Evolutionary conservation across 805 yeast genomes (phyloP).

Genomic region (Cyberlindnera bimundalis): DNA sequence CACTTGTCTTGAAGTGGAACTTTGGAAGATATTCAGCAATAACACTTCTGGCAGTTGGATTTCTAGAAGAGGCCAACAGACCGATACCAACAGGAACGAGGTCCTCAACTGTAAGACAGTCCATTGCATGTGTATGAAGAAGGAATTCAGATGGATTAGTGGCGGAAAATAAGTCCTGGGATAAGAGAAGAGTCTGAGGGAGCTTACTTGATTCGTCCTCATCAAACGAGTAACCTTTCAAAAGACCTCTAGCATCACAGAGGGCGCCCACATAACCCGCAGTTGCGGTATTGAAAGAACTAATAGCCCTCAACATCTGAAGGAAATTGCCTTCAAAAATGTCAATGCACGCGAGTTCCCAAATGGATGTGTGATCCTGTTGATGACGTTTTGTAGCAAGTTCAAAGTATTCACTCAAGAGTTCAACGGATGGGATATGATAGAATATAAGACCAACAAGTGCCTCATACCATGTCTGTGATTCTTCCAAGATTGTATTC

Average conservation of each 20-base stretch:
- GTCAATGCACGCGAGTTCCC: slow-evolving; percentile 57
- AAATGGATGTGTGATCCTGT: slow-evolving; percentile 38
- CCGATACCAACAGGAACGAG: slow-evolving; percentile 72
- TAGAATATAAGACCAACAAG: slow-evolving; percentile 52
- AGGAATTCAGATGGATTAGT: slow-evolving; percentile 51
- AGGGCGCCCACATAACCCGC: slow-evolving; percentile 60
- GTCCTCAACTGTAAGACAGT: slow-evolving; percentile 47
- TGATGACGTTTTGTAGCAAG: slow-evolving; percentile 33
- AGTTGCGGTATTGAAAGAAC: slow-evolving; percentile 57
- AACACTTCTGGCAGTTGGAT: slow-evolving; percentile 40
- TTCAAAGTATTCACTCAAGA: slow-evolving; percentile 40
- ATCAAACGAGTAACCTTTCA: slow-evolving; percentile 38
- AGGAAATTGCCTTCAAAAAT: slow-evolving; percentile 54
- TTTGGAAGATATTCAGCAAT: slow-evolving; percentile 58
- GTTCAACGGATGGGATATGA: slow-evolving; percentile 51
- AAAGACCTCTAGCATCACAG: slow-evolving; percentile 60
- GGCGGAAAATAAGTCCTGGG: slow-evolving; percentile 32
- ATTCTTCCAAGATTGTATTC: slow-evolving; percentile 44
- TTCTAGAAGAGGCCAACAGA: slow-evolving; percentile 45
- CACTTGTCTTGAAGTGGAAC: slow-evolving; percentile 60
- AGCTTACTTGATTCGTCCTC: slow-evolving; percentile 18
- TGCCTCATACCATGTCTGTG: slow-evolving; percentile 68
- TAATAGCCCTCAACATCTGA: slow-evolving; percentile 55
- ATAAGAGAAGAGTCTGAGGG: slow-evolving; percentile 8
- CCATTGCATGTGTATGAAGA: slow-evolving; percentile 51